Evolutionary conservation across 2,329 filamentous ascomycete genomes (phyloP), one percentile per base, ranked within the genome.

Genomic region (Epichloe amarillans): DNA sequence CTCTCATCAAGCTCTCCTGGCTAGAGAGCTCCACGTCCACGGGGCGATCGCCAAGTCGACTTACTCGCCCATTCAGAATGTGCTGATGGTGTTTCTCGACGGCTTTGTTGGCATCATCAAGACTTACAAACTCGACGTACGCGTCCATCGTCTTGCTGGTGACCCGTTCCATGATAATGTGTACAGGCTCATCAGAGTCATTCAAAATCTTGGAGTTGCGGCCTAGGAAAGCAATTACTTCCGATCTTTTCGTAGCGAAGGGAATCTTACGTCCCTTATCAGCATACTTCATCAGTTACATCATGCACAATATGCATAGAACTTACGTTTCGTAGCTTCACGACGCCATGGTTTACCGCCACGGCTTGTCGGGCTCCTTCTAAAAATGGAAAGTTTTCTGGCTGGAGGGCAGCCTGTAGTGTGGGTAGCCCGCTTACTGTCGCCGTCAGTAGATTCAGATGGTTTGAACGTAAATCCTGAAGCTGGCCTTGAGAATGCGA

Each of bases 101-200:
- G 2, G 74, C 72, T 46, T 68, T 70, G 50, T 75, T 65, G 4
- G 80, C 80, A 51, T 79, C 77, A 5, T 72, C 62, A 4, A 75
- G 64, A 26, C 64, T 72, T 21, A 70, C 59, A 52, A 82, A 80
- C 62, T 82, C 79, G 41, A 80, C 72, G 53, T 75, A 83, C 4
- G 73, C 76, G 53, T 82, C 79, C 62, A 79, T 73, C 0, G 79
- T 82, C 70, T 82, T 82, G 59, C 73, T 74, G 3, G 76, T 77
- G 21, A 74, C 69, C n/a, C 77, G 72, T 50, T 82, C 79, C 78
- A 82, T 82, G 56, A 82, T 78, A 55, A 82, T 80, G 53, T 82
- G 79, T 7, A 83, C 68, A 0, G 76, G 73, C 57, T 80, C 78
- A 5, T 76, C 69, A 2, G 59, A 61, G 52, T 81, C 77, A 33